Base-by-base conservation (phyloP, 2,329 filamentous ascomycete species). In the Blastomyces parvus region DNA sequence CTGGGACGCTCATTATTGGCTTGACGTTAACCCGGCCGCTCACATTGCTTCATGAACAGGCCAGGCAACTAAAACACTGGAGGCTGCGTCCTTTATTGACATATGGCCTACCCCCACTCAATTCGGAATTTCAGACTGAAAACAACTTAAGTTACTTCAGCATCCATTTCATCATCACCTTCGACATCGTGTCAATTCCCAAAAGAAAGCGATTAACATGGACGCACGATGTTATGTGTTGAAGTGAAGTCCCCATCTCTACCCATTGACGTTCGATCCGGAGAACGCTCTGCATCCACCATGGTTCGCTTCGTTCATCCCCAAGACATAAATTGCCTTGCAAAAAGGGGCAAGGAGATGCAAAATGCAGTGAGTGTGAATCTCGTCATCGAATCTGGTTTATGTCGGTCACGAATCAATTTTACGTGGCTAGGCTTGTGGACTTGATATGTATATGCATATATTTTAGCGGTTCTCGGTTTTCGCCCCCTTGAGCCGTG, bases 1-100 rank as follows among this genome's bases (percentile, higher is more conserved):
- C 17, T 4, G 46, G 5, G 11, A 55, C 13, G 5, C 3, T 19
- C 33, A 30, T n/a, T 53, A 53, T 30, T 61, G 59, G 59, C 30
- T 61, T n/a, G 59, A 53, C 11, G 48, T 62, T 36, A 52, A 62
- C 38, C 52, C 50, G 8, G 48, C 36, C 3, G 27, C 19, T 42
- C 46, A 56, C 52, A 22, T 62, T 53, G n/a, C 30, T 13, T 13
- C 59, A 33, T 61, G 46, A 61, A 60, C 25, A 7, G 17, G 30
- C 52, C 22, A 17, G n/a, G 36, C 9, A 17, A 17, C 40, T 56
- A 5, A 38, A 14, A 56, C n/a, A 22, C 17, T 22, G 19, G 5
- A n/a, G 17, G 33, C 33, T 22, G 22, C 3, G n/a, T 42, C 36
- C n/a, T 33, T 25, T 25, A 3, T 27, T 27, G 3, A 27, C 11